phyloP scores from a whole-genome alignment of 1,284 basidiomycete species.

The Termitomyces sp. region DNA sequence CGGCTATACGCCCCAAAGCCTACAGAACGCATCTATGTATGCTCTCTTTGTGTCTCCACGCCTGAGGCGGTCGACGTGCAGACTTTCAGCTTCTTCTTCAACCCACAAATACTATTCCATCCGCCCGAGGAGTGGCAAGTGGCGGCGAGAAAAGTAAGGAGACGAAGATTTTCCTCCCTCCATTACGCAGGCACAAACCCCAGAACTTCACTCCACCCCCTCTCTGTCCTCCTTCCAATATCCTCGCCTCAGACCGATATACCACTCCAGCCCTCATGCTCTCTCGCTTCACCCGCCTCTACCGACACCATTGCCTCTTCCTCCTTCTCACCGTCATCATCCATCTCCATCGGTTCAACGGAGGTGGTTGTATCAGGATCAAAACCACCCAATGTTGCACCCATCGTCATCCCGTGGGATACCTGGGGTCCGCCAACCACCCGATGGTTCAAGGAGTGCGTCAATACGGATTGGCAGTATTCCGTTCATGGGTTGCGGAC shows the following conservation, averaged over 20 bases:
- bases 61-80: slow-evolving; percentile 31
- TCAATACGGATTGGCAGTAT: slow-evolving; percentile 49
- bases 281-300: neutral
- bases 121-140: neutral
- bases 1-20: slow-evolving; percentile 39
- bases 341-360: neutral
- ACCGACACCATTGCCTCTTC: neutral
- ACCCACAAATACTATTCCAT: neutral
- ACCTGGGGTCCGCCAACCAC: slow-evolving; percentile 47
- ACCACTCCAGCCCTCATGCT: neutral
- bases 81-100: slow-evolving; percentile 13
- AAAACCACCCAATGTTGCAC: neutral
- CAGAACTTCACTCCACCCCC: neutral
- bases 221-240: neutral
- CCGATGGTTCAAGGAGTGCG: slow-evolving; percentile 45
- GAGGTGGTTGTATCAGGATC: neutral
- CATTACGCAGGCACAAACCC: neutral
- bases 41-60: slow-evolving; percentile 39
- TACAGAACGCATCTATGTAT: slow-evolving; percentile 44
- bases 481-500: slow-evolving; percentile 47
- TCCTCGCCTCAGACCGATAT: neutral
- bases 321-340: slow-evolving; percentile 1
- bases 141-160: neutral
- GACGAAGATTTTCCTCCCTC: neutral
- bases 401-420: slow-evolving; percentile 32